Percentiles rank a stretch among this genome's conserved stretches.
Conservation (phyloP, 2,329 filamentous ascomycete genomes). For the Parafenestella ontariensis region DNA sequence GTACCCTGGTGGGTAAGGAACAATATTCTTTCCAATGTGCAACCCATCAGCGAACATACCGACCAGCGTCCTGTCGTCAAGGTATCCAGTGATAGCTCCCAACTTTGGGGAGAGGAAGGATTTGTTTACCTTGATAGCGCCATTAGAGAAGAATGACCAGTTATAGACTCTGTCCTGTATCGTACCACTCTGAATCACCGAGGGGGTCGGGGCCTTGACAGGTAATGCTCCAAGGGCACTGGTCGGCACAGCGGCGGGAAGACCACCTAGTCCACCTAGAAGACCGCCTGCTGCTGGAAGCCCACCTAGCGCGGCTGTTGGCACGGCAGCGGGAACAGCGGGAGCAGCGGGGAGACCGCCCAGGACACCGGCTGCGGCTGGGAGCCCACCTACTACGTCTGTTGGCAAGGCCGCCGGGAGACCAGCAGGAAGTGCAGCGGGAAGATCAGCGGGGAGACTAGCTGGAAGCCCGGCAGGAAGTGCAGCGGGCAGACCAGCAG, state of each 20-base stretch:
- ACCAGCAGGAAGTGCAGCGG: not conserved
- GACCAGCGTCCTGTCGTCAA: slow-evolving; percentile 15
- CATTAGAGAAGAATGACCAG: slow-evolving; percentile 22
- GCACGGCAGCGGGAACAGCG: not conserved
- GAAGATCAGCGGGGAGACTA: not conserved
- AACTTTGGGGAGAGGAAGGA: slow-evolving; percentile 19
- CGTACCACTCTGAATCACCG: slow-evolving; percentile 16
- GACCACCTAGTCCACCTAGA: not conserved
- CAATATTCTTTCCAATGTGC: slow-evolving; percentile 21
- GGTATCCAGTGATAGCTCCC: slow-evolving; percentile 14
- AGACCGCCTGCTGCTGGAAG: not conserved
- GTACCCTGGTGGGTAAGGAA: slow-evolving; percentile 18
- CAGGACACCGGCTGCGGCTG: not conserved
- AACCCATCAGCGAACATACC: slow-evolving; percentile 24
- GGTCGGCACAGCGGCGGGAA: not conserved
- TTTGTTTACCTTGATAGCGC: slow-evolving; percentile 20
- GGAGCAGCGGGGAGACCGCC: not conserved
- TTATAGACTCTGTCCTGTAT: slow-evolving; percentile 15
- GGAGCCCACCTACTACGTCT: not conserved
- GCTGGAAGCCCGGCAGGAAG: not conserved
- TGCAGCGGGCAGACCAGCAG: not conserved
- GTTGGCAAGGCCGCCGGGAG: not conserved
- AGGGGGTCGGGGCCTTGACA: not conserved
- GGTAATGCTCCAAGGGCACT: not conserved
- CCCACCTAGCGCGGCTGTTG: not conserved